phyloP scores from a whole-genome alignment of 2,329 filamentous ascomycete species.

The Biscogniauxia mediterranea region DNA sequence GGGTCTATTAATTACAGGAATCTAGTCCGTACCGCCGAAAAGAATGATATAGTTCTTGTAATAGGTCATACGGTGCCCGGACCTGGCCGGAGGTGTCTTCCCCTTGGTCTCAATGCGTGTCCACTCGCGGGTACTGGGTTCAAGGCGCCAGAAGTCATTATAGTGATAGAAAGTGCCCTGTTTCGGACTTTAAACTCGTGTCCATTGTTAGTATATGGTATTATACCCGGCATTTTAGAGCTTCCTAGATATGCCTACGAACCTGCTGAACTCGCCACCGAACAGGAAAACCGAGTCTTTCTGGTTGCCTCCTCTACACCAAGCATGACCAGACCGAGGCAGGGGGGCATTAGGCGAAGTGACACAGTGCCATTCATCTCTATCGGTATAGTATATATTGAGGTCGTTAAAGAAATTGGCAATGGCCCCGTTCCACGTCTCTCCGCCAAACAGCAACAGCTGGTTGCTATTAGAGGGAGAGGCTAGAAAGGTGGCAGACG shows the following conservation, averaged over 20 bases:
- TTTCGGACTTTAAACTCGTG: constrained; percentile 58
- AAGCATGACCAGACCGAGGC: constrained; percentile 89
- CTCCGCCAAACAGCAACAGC: constrained; percentile 87
- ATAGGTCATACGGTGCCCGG: constrained; percentile 93
- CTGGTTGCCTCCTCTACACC: constrained; percentile 82
- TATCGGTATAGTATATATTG: constrained; percentile 72
- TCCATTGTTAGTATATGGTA: neutral
- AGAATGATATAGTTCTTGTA: constrained; percentile 96
- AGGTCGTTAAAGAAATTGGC: constrained; percentile 70
- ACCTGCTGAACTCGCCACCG: constrained; percentile 89
- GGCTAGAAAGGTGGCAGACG: constrained; percentile 78
- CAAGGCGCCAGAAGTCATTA: constrained; percentile 95
- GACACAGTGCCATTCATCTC: constrained; percentile 86
- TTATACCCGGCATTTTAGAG: neutral
- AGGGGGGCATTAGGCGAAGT: constrained; percentile 89
- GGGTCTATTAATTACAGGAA: neutral
- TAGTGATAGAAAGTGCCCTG: constrained; percentile 99
- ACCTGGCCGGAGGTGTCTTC: constrained; percentile 78
- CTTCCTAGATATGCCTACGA: constrained; percentile 12
- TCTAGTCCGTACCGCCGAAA: constrained; percentile 62
- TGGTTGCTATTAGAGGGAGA: constrained; percentile 85
- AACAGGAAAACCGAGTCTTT: constrained; percentile 85
- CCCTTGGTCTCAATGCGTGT: constrained; percentile 78
- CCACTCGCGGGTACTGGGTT: constrained; percentile 85
- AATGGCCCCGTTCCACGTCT: constrained; percentile 90